phyloP scores from a whole-genome alignment of 164 flowering plant species.

The Cinnamomum micranthum region DNA sequence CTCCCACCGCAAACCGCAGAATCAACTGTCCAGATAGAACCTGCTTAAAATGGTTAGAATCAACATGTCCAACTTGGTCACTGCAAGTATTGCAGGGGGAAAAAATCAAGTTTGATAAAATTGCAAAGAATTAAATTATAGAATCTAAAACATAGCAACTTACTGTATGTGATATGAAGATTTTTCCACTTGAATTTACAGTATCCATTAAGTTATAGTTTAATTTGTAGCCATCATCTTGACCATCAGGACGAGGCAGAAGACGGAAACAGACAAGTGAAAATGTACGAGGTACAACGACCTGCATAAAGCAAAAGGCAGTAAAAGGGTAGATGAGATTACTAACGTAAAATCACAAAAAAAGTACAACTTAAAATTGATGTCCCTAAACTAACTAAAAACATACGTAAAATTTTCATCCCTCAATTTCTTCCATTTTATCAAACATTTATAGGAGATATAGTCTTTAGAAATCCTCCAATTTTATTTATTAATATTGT shows the following conservation, averaged over 20 bases:
- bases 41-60: constrained; percentile 30
- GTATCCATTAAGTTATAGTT: constrained; percentile 64
- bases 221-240: constrained; percentile 41
- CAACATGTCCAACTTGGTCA: constrained; percentile 1
- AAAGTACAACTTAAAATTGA: too few relatives aligned
- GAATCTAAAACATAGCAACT: background rate
- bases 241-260: constrained; percentile 28
- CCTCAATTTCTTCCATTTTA: too few relatives aligned
- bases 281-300: constrained; percentile 66
- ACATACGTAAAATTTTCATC: too few relatives aligned
- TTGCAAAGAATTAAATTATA: background rate
- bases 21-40: constrained; percentile 60
- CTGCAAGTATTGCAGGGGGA: background rate
- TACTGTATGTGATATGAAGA: constrained; percentile 81
- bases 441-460: too few relatives aligned
- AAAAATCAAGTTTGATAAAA: background rate
- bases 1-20: constrained; percentile 71
- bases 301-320: constrained; percentile 28
- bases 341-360: background rate
- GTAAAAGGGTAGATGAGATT: background rate
- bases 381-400: too few relatives aligned
- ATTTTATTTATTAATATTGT: too few relatives aligned
- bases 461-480: too few relatives aligned
- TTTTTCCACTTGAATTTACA: constrained; percentile 68
- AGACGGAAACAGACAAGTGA: constrained; percentile 86